Evolutionary conservation across 148 eudicot species (phyloP), one percentile per base, ranked within the genome.

Genomic region (Rhododendron mucronatum): DNA sequence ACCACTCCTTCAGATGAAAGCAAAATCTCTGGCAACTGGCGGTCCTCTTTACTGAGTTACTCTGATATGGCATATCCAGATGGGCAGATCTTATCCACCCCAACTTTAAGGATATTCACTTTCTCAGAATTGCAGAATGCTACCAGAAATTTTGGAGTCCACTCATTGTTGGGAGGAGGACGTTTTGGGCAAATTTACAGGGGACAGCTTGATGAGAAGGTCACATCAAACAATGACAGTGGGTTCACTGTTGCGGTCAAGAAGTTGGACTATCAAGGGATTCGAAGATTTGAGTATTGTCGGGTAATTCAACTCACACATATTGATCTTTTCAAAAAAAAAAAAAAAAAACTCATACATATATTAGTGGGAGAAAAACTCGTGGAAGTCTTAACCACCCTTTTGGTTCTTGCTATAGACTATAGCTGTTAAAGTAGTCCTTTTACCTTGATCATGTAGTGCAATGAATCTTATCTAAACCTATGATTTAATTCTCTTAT

Each of bases 41-140:
- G 48, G 37, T 94, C 90, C 82, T 91, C 93, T 30, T 89, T 78
- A 35, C 84, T 87, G 7, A 88, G 94, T 59, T 88, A 87, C 39
- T 79, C 91, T 26, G 91, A 91, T 33, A 89, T 88, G 10, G 41
- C 30, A 37, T 82, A 39, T 69, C 90, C 92, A 2, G 69, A 63
- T 15, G 69, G 28, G 26, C 13, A 2, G 28, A 63, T 7, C 28
- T 6, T 63, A 21, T 10, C 69, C 69, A 63, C 26, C 69, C 30
- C 69, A 23, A 2, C 7, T 63, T n/a, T 63, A 63, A 23, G 69
- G 69, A 63, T 63, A 21, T 63, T 21, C 69, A 63, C 12, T 7
- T 6, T 63, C 69, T 63, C 28, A 63, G 69, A 63, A 63, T 63
- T 23, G 69, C 5, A 23, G 28, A 63, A 21, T 7, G 69, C 69